phyloP scores from a whole-genome alignment of 2,329 filamentous ascomycete genomes.

The Trichophaea hybrida region DNA sequence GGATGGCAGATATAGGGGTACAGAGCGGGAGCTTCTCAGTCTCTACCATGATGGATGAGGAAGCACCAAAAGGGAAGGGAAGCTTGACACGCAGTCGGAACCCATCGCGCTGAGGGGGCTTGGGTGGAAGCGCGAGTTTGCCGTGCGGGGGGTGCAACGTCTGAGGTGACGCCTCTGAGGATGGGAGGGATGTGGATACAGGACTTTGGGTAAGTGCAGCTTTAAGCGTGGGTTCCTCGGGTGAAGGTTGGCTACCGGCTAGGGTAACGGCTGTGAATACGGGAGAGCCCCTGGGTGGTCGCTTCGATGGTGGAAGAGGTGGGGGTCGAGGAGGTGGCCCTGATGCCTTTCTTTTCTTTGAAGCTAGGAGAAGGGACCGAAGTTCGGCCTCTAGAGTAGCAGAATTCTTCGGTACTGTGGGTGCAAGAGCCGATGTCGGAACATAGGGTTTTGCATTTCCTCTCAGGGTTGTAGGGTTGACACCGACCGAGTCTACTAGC shows the following conservation, averaged over 20 bases:
- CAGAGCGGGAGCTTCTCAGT: constrained; percentile 18
- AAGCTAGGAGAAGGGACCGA: constrained; percentile 14
- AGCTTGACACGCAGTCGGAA: constrained; percentile 16
- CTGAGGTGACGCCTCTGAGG: background rate
- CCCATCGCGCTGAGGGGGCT: constrained; percentile 19
- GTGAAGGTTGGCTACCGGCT: background rate
- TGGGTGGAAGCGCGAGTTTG: constrained; percentile 15
- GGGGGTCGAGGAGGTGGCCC: background rate
- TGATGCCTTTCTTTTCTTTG: constrained; percentile 16
- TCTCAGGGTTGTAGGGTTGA: background rate
- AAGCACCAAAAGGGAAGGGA: constrained; percentile 12
- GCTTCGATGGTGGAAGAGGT: constrained; percentile 6
- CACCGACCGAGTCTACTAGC: background rate
- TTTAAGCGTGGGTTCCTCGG: background rate
- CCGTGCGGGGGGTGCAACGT: background rate
- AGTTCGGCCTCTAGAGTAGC: constrained; percentile 18
- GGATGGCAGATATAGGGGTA: constrained; percentile 16
- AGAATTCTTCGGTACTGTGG: background rate
- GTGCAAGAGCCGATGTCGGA: background rate
- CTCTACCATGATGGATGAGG: constrained; percentile 8
- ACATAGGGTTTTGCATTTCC: background rate
- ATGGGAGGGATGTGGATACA: background rate
- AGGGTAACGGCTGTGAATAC: background rate
- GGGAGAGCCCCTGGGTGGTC: background rate
- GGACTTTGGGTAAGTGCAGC: background rate